Base-by-base conservation (phyloP, 2,329 filamentous ascomycete genomes). In the Cercospora zeina region DNA sequence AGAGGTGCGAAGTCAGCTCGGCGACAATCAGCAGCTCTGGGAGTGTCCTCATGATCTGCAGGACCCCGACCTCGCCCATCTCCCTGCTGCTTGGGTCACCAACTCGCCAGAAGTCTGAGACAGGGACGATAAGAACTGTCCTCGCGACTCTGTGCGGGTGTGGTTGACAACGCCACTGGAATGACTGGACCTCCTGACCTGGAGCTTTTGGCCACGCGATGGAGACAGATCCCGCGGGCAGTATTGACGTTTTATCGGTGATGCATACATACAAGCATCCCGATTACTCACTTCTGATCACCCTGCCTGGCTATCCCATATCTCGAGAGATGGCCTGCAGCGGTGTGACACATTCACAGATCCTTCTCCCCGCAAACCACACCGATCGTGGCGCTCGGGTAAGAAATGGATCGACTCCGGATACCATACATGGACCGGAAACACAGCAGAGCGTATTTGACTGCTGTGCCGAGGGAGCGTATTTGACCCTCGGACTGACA, bases 281-380 rank as follows among this genome's bases (percentile, higher is more conserved):
- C 49, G 49, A 53, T 53, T 21, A 53, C 49, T 53, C 21, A 53
- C 2, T 21, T n/a, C 30, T 34, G 49, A 53, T 53, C 30, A 34
- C 49, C 49, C 49, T 53, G 49, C n/a, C 49, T 53, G 49, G 49
- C 49, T 53, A 53, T 53, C 49, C 49, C 49, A 53, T 33, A 53
- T 19, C 30, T 31, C 11, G 30, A 53, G 49, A 8, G 49, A 53
- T 53, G 49, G 49, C 49, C 49, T 53, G 49, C 49, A 34, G 49
- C 16, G 30, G 30, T 53, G 49, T 34, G 49, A 53, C 49, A 34
- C 49, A 53, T 53, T 3, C 31, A 34, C 49, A 53, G 49, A 53
- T 34, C 49, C 49, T 11, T 13, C 9, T 34, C 27, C 49, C 19
- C 19, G 4, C 30, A 16, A 33, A 6, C 27, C 31, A 31, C 16